Base-by-base conservation (phyloP, 192 early-diverging fungal species). In the Funneliformis geosporum region DNA sequence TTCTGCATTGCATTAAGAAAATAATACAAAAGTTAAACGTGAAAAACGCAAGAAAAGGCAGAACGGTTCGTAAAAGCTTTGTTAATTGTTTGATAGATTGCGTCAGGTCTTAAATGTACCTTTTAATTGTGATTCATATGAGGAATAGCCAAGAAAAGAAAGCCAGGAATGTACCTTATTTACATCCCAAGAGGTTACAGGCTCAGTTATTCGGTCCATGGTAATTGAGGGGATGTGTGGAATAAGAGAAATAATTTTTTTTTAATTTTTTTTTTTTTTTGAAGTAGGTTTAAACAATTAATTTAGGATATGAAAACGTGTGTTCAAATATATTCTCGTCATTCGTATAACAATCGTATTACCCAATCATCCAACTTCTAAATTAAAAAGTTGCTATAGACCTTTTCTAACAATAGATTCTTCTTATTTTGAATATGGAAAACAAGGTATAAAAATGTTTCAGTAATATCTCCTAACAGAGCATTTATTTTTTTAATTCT, bases 141-240 rank as follows among this genome's bases (percentile, higher is more conserved):
- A 80, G 10, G 88, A 79, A 77, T 85, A 90, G 4, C 89, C 89
- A 66, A 90, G 82, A 44, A 83, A 83, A 64, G 83, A 73, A 60
- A 90, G 71, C 89, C 89, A 90, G 27, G 85, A 80, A 79, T 84
- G 83, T 1, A 90, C 89, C 78, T 83, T 88, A 68, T 68, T 85
- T 33, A 83, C 85, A 73, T 90, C 89, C 89, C 89, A 90, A 12
- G 84, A 76, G 16, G 84, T 85, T 60, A 90, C 87, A 76, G 83
- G 82, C 47, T 90, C 89, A 82, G 0, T 60, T 66, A 33, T 38
- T 67, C 76, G 47, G 62, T 79, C 77, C 77, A 79, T 2, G n/a
- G 42, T 1, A 55, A 55, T 55, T 18, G 16, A 21, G 21, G 18
- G 16, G 50, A 21, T 16, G 50, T 55, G 33, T 33, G 33, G 33